Evolutionary conservation across 805 yeast species (phyloP), one percentile per base, ranked within the genome.

Genomic region (Saccharomycopsis sp.): DNA sequence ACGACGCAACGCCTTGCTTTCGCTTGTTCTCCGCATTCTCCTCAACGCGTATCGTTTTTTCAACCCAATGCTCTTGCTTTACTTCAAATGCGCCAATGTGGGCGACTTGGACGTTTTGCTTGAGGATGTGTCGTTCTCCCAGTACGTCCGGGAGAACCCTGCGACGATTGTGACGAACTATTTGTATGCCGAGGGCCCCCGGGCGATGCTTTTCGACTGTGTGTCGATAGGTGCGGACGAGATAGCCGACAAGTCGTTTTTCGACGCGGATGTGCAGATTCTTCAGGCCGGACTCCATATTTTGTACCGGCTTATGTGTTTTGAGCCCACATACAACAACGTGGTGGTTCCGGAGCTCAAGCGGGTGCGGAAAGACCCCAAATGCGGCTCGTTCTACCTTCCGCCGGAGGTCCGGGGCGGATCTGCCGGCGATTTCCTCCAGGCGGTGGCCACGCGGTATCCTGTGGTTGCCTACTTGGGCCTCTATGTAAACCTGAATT

Each of bases 391-490:
- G 37, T 29, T 29, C 12, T 29, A 29, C 12, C 12, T 29, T 5
- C 37, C 37, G 37, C 37, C 5, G 37, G 12, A 29, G 37, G 37
- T 29, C 12, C 37, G 5, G 37, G 37, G 5, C 9, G 12, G 37
- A 29, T 91, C 89, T 0, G 66, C 84, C 5, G 71, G 79, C 14
- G 79, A 87, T 2, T 87, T 88, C 63, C 83, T 77, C 65, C 95
- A 89, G 65, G 85, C 91, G 0, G 72, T 91, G 7, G 71, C 88
- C 23, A 82, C 84, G 68, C 80, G 87, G 61, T 71, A 91, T n/a
- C 80, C 90, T 0, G 72, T 87, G 8, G 77, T 91, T 21, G 88
- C 89, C 0, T 87, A 87, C 62, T 68, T 91, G 51, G 87, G 94
- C 0, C 70, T 91, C 16, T 89, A 89, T 65, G 82, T 87, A 54